Evolutionary conservation across 78 protist species (phyloP), one percentile per base, ranked within the genome.

Genomic region (Chrysochromulina parva): DNA sequence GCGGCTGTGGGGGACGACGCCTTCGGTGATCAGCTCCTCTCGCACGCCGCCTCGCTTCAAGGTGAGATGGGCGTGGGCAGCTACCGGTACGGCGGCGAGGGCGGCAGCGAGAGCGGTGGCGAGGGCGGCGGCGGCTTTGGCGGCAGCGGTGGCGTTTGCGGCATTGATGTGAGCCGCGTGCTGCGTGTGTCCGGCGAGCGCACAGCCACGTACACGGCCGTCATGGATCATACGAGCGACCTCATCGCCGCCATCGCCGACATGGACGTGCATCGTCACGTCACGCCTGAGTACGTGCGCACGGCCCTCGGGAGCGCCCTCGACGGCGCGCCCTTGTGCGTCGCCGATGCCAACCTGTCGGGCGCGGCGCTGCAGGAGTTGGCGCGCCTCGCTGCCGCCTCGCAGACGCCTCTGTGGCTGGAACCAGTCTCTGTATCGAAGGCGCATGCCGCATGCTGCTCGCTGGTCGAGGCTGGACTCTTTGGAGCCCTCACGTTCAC

Each of bases 1-100:
- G 55, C 86, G 1, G 86, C 65, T 24, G 74, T 88, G 52, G 91
- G 91, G 22, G 55, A 26, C 71, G 91, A 88, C 82, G 60, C 86
- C 13, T 9, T 78, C 62, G 86, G n/a, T 38, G 73, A 13, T 1
- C 73, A 24, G 11, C 14, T 24, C 24, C 47, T 66, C 19, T 6
- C 38, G 7, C 24, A 14, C 62, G 62, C 62, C 62, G 62, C 7
- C 24, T 7, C 62, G 62, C 24, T 58, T 9, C 71, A 20, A 4
- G 28, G n/a, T 10, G 28, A 7, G 71, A 7, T 19, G 71, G n/a
- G 28, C 71, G 26, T 20, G 28, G 28, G 71, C 71, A 20, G 24
- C 24, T 58, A 38, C 38, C 38, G 38, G 62, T 7, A 58, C 14
- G 62, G 14, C 62, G 62, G 62, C 62, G 62, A 14, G 9, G 62